A percentile compares a stretch with the other conserved stretches of the same genome.
These are phyloP conservation scores for Climacium dendroides DNA, from an alignment of 225 moss, liverwort and hornwort species.

Conservation along the genomic window DNA sequence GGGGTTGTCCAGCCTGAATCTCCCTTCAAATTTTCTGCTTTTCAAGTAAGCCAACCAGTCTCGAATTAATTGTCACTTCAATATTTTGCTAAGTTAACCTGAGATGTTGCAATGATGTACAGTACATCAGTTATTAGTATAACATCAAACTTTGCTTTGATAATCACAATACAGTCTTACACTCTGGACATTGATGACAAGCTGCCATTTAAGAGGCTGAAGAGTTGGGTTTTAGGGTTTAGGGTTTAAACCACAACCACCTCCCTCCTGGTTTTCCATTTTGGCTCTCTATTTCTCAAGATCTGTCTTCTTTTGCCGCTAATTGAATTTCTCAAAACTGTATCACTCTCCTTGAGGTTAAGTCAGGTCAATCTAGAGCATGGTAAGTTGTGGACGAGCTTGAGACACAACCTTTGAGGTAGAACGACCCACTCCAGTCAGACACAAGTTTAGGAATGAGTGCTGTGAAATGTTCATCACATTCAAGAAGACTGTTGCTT, in stretches of 20 bases:
- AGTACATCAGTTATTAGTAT: neutral
- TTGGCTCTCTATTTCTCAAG: neutral
- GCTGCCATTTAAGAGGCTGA: neutral
- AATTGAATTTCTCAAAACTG: neutral
- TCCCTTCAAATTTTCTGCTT: slow-evolving; percentile 62
- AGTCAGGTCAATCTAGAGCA: neutral
- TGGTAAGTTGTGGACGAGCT: neutral
- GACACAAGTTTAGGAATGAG: neutral
- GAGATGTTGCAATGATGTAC: neutral
- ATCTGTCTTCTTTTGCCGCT: neutral
- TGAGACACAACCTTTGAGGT: neutral
- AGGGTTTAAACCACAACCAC: neutral
- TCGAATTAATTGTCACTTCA: neutral
- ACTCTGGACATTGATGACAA: neutral
- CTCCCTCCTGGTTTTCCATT: too few species aligned
- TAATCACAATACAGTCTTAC: neutral
- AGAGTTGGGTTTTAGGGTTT: neutral
- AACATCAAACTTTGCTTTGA: neutral
- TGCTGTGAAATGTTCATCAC: neutral
- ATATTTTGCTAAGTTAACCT: neutral
- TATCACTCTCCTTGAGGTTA: neutral
- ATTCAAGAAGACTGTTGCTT: neutral
- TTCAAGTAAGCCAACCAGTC: slow-evolving; percentile 33
- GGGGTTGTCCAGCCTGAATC: slow-evolving; percentile 47
- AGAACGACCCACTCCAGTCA: neutral